Base-by-base conservation (phyloP, 129 eudicot genomes). In the Sambucus nigra region DNA sequence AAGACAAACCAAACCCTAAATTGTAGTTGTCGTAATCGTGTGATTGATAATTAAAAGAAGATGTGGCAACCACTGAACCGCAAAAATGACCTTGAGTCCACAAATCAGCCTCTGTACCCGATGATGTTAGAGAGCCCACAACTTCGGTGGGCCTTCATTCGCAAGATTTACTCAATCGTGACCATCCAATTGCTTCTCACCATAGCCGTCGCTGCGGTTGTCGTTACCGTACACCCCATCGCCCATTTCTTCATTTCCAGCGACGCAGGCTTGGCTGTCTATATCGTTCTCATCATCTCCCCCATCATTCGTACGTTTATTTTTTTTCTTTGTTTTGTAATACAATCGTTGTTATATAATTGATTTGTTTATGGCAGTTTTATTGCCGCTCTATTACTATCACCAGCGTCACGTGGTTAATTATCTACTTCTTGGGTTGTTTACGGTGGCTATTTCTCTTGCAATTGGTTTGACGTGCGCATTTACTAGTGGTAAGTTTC, bases 391-490 rank as follows among this genome's bases (percentile, higher is more conserved):
- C 77, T 69, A 64, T 27, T 82, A 74, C 68, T 89, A 89, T 44
- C 75, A 79, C 58, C 81, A 80, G 73, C 78, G 53, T 45, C 98
- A 81, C 72, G 94, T 94, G 14, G 63, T 81, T 55, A 85, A 89
- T 55, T 85, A 70, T 45, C n/a, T n/a, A n/a, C n/a, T 85, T 13
- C 95, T 89, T 27, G 77, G 64, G 18, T 41, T 89, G 24, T 89
- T 89, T 69, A 89, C 98, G 4, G 65, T 67, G 14, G 10, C 94
- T 10, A 69, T 89, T 25, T 77, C 94, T 0, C 79, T 76, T 51
- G 69, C 86, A 0, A 10, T 85, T 28, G n/a, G n/a, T n/a, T n/a
- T n/a, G 70, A 62, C 86, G 2, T 89, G 98, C 44, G 83, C 94
- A 1, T 85, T 72, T 61, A 81, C 86, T 14, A 76, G 69, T 39